phyloP scores from a whole-genome alignment of 1,284 basidiomycete genomes.

The Microbotryum lychnidis-dioicae region DNA sequence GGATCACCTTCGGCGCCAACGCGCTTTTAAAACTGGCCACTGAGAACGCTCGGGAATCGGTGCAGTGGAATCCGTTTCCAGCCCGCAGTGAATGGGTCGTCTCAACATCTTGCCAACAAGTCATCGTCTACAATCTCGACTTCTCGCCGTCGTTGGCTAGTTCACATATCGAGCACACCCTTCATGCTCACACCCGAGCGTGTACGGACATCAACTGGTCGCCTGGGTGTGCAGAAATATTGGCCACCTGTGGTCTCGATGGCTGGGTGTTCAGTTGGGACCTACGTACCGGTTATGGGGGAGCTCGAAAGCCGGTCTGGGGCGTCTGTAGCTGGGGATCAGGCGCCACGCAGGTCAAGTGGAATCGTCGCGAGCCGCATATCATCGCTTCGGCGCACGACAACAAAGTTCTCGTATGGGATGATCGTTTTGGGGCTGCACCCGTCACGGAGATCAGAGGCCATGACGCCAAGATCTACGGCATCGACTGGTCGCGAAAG shows the following conservation, averaged over 20 bases:
- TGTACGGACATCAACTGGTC: constrained; percentile 98
- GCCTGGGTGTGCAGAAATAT: constrained; percentile 62
- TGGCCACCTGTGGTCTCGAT: constrained; percentile 46
- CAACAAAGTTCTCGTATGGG: constrained; percentile 77
- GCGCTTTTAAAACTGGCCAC: constrained; percentile 34
- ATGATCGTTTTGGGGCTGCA: constrained; percentile 77
- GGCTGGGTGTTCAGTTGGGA: constrained; percentile 75
- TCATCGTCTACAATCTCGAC: constrained; percentile 90
- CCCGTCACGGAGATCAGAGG: constrained; percentile 68
- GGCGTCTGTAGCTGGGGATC: constrained; percentile 45
- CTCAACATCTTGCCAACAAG: constrained; percentile 89
- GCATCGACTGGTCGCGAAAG: constrained; percentile 84
- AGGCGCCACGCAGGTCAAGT: constrained; percentile 89
- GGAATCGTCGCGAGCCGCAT: constrained; percentile 78
- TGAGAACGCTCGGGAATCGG: constrained; percentile 20
- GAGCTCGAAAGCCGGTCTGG: constrained; percentile 38
- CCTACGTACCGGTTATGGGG: constrained; percentile 44
- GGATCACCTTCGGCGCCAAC: not conserved
- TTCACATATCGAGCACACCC: constrained; percentile 57
- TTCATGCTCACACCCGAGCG: constrained; percentile 80
- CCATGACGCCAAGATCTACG: constrained; percentile 82
- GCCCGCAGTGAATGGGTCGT: constrained; percentile 79
- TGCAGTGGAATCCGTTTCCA: constrained; percentile 91
- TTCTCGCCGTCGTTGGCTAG: constrained; percentile 52
- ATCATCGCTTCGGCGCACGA: constrained; percentile 79